phyloP scores from a whole-genome alignment of 495 filamentous ascomycete species.

The Hyphodiscus hymeniophilus region DNA sequence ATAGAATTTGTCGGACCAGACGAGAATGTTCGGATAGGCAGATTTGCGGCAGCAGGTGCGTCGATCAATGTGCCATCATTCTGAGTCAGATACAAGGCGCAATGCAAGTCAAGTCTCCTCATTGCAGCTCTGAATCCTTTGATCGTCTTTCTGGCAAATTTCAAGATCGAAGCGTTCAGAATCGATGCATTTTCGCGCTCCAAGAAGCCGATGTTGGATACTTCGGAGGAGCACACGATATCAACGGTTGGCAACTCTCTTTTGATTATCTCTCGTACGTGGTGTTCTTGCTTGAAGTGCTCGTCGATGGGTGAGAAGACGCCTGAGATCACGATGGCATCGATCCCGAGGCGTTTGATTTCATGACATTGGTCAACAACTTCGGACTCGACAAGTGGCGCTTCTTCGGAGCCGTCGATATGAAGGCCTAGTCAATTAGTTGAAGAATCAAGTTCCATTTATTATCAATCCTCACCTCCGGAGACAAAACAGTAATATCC shows the following conservation, averaged over 20 bases:
- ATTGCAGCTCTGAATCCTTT: slow-evolving; percentile 38
- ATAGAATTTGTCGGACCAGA: slow-evolving; percentile 50
- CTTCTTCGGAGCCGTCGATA: slow-evolving; percentile 39
- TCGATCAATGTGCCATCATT: slow-evolving; percentile 48
- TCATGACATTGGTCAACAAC: slow-evolving; percentile 32
- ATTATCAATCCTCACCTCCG: slow-evolving; percentile 25
- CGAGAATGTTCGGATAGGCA: slow-evolving; percentile 47
- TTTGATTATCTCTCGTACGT: slow-evolving; percentile 34
- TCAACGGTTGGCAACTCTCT: slow-evolving; percentile 37
- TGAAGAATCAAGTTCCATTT: too few relatives aligned
- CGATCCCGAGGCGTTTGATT: slow-evolving; percentile 37
- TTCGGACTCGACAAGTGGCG: slow-evolving; percentile 37
- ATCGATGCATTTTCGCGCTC: slow-evolving; percentile 51
- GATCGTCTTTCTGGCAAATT: slow-evolving; percentile 42
- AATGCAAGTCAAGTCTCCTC: slow-evolving; percentile 34
- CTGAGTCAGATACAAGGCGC: slow-evolving; percentile 47
- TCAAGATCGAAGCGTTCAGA: slow-evolving; percentile 44
- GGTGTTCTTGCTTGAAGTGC: slow-evolving; percentile 38
- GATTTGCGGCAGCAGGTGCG: slow-evolving; percentile 34
- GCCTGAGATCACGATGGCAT: slow-evolving; percentile 45
- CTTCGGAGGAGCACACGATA: slow-evolving; percentile 41
- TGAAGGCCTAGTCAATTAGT: slow-evolving; percentile 25
- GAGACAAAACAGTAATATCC: slow-evolving; percentile 38
- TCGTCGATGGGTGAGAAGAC: slow-evolving; percentile 51
- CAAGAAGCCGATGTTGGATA: slow-evolving; percentile 42